phyloP scores from a whole-genome alignment of 495 filamentous ascomycete genomes.

The Aspergillus avenaceus region DNA sequence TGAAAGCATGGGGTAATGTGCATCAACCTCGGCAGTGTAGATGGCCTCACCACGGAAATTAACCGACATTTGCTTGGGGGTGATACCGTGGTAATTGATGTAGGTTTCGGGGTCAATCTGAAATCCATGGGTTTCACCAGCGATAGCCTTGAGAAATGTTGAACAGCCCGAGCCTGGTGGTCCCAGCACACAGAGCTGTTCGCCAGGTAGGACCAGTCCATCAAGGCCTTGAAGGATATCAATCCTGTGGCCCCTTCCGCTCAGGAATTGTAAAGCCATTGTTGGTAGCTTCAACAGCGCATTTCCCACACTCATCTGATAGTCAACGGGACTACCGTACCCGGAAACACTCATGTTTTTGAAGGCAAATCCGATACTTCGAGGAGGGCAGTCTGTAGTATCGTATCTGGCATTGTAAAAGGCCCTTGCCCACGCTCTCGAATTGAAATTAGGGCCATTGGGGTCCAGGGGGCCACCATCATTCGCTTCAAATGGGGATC shows the following conservation, averaged over 20 bases:
- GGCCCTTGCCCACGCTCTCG: conserved; percentile 25
- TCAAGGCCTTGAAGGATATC: conserved; percentile 68
- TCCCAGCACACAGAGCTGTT: conserved; percentile 78
- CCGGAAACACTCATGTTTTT: conserved; percentile 60
- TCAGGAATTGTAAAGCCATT: conserved; percentile 33
- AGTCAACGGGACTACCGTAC: conserved; percentile 71
- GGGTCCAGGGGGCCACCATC: conserved; percentile 24
- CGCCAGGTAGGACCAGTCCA: conserved; percentile 66
- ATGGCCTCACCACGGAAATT: conserved; percentile 64
- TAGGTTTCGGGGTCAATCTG: conserved; percentile 53
- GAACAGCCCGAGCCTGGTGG: conserved; percentile 66
- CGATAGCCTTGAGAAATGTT: conserved; percentile 67
- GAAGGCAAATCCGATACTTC: conserved; percentile 32
- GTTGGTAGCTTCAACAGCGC: conserved; percentile 50
- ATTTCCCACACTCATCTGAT: conserved; percentile 73
- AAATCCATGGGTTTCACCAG: conserved; percentile 67
- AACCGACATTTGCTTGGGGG: conserved; percentile 60
- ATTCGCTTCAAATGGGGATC: neutral
- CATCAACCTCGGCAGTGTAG: conserved; percentile 60
- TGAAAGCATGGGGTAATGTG: conserved; percentile 59
- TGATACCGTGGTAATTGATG: conserved; percentile 67
- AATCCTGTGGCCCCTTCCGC: conserved; percentile 48
- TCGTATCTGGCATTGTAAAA: conserved; percentile 16
- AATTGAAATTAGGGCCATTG: conserved; percentile 27
- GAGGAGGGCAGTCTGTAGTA: neutral